A percentile compares a stretch with the other conserved stretches of the same genome.
These are phyloP conservation scores for Puccinia novopanici DNA, from an alignment of 1,284 basidiomycete species.

Conservation along the genomic window DNA sequence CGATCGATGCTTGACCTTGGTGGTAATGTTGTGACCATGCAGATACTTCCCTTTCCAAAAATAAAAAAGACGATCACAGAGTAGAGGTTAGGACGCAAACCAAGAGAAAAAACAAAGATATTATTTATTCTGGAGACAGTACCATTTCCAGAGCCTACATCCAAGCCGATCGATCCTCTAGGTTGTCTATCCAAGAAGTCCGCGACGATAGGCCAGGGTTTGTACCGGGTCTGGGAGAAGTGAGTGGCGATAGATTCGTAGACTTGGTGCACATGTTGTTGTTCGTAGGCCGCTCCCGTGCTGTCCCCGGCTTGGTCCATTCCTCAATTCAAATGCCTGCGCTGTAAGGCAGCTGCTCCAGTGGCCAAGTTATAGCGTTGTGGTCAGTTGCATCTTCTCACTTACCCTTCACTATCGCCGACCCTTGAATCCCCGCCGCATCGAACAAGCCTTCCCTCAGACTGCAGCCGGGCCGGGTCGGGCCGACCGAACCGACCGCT, in stretches of 20 bases:
- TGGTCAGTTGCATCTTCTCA: too few relatives aligned
- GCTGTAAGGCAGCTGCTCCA: too few relatives aligned
- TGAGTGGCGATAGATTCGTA: slow-evolving; percentile 89
- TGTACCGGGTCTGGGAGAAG: slow-evolving; percentile 91
- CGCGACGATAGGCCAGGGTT: slow-evolving; percentile 95
- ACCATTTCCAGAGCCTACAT: slow-evolving; percentile 95
- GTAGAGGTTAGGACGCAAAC: not conserved
- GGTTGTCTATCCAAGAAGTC: slow-evolving; percentile 75
- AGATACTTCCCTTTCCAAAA: slow-evolving; percentile 43
- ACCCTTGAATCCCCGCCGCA: too few relatives aligned
- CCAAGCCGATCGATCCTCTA: slow-evolving; percentile 78
- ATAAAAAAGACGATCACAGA: not conserved
- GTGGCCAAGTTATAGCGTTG: too few relatives aligned
- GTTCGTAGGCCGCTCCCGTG: slow-evolving; percentile 63
- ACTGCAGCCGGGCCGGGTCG: too few relatives aligned
- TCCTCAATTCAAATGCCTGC: too few relatives aligned
- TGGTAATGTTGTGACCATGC: slow-evolving; percentile 47
- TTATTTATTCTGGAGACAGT: too few relatives aligned
- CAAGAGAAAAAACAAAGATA: not conserved
- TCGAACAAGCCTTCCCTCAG: too few relatives aligned
- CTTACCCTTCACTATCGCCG: too few relatives aligned
- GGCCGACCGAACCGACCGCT: too few relatives aligned
- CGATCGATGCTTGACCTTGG: not conserved
- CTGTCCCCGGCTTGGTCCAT: not conserved
- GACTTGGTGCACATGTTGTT: slow-evolving; percentile 75